Base-by-base conservation (phyloP, 1,284 basidiomycete genomes). In the Boletus semigastroideus region DNA sequence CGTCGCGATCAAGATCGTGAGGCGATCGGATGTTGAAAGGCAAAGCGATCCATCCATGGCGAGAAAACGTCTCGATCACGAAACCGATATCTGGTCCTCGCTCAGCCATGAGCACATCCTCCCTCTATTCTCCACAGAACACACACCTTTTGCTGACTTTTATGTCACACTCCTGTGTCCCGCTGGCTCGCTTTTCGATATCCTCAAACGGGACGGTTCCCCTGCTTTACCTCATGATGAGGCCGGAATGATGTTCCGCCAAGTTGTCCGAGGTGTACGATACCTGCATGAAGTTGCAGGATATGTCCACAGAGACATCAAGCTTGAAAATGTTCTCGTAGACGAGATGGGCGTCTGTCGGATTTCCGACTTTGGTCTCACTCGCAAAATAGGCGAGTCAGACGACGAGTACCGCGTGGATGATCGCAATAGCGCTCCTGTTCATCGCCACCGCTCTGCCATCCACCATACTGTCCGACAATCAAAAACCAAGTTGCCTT, bases 271-370 rank as follows among this genome's bases (percentile, higher is more conserved):
- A 42, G 95, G 93, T 12, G 75, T 98, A 59, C 78, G 84, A 51
- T 95, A 94, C 68, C 73, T 99, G 62, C 95, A 98, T 70, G 83
- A 88, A 56, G 80, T 83, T 43, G 87, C 84, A 22, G 74, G 79
- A 16, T 81, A 90, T 59, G 86, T 94, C 48, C 94, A 98, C 73
- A 83, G 92, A 59, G 94, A 99, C 72, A 78, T 99, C 70, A 99
- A 99, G 74, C 83, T 98, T 51, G 96, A 98, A 74, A 99, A 99
- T 73, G 86, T 98, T 43, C 80, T 99, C 47, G 86, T 94, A 51
- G 93, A 95, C 69, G 85, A 90, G 63, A 80, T 82, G 69, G 92
- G 91, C 46, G 78, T 84, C 33, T 90, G 89, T 73, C 82, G 83
- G 65, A 88, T 95, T 36, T 77, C 78, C 42, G 92, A 95, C 71